Evolutionary conservation across 108 stramenopile genomes (phyloP), one percentile per base, ranked within the genome.

Genomic region (Discostella pseudostelligera): DNA sequence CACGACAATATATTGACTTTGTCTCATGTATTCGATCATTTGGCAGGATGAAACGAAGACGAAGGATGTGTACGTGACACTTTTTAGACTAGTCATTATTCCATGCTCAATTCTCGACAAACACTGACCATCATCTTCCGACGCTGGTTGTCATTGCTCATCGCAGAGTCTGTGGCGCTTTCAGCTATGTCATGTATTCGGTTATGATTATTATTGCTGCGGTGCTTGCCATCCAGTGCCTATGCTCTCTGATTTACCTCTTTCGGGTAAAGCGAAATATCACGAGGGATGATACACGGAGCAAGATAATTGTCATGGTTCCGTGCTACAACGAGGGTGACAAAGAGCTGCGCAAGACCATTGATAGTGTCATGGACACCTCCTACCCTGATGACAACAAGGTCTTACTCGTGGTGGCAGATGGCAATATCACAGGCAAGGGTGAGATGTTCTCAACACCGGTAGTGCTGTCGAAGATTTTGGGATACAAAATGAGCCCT

Each of bases 271-370:
- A 65, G 39, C 77, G 74, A 4, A 73, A 65, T 5, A 79, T 75
- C 49, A 56, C 63, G 0, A 56, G 64, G 39, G 76, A 79, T 32
- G 83, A 84, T 56, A 64, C 65, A 2, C 32, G 70, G 26, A 45
- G 70, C 25, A 67, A 78, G 26, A 78, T 84, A 45, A 84, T 84
- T 45, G 63, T 84, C 43, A 81, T 84, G 83, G 83, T 84, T 12
- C 83, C 83, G 4, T 84, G 83, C 43, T 84, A 84, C 78, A 84
- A 76, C 69, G 83, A 84, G 56, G 80, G 80, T 0, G 69, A 79
- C 60, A 79, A 74, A 24, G 83, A 84, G 54, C 63, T 84, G 14
- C 54, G 77, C 37, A 84, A 84, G 65, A 84, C 83, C 1, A 81
- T 81, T 48, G 63, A 84, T 39, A 78, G 75, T 49, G 74, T 84